phyloP scores from a whole-genome alignment of 2,329 filamentous ascomycete genomes.

The Calonectria hongkongensis region DNA sequence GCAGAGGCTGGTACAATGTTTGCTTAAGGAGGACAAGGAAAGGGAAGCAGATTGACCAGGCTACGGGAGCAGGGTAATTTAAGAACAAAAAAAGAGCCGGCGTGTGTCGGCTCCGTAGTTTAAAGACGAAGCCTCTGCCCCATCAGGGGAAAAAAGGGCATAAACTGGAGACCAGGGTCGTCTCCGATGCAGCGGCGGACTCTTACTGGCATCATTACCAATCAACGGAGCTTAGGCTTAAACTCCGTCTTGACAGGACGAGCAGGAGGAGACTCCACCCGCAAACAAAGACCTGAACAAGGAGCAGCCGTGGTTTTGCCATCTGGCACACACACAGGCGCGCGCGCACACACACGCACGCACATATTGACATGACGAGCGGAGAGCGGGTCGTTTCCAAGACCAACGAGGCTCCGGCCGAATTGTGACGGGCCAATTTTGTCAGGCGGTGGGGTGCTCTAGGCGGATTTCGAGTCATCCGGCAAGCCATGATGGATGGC shows the following conservation, averaged over 20 bases:
- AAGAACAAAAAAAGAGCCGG: constrained; percentile 27
- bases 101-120: constrained; percentile 28
- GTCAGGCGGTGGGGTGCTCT: constrained; percentile 37
- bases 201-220: constrained; percentile 41
- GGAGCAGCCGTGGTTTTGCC: constrained; percentile 30
- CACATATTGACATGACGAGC: background rate
- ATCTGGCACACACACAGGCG: constrained; percentile 13
- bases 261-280: constrained; percentile 6
- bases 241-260: constrained; percentile 24
- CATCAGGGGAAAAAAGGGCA: constrained; percentile 31
- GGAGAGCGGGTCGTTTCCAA: background rate
- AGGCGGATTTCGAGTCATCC: constrained; percentile 41
- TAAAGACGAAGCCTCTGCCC: constrained; percentile 36
- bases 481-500: constrained; percentile 23
- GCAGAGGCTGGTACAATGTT: background rate
- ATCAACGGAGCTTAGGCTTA: constrained; percentile 41
- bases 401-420: background rate
- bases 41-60: constrained; percentile 26
- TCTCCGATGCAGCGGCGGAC: constrained; percentile 20
- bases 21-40: background rate
- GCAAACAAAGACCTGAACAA: background rate
- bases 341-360: background rate
- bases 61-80: constrained; percentile 9
- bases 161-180: constrained; percentile 23
- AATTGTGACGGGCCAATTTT: constrained; percentile 25